These are phyloP conservation scores for Gentiana dahurica DNA, from an alignment of 257 asterid genomes.

Conservation along the genomic window DNA sequence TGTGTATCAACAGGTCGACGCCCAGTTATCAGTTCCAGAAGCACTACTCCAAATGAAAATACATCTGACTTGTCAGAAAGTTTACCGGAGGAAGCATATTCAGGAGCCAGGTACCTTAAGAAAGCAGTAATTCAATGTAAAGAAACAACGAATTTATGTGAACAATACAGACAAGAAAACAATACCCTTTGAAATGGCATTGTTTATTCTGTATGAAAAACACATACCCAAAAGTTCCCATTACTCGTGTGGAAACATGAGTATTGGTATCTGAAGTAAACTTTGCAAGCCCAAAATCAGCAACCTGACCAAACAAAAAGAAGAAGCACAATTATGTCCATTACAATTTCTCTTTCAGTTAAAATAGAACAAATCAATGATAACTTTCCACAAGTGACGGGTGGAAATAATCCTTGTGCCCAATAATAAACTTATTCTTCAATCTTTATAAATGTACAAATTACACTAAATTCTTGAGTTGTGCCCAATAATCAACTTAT, in stretches of 20 bases:
- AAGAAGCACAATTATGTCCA: not conserved
- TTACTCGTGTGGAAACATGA: constrained; percentile 87
- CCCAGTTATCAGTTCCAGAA: constrained; percentile 88
- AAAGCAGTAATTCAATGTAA: too few species aligned
- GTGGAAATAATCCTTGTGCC: too few species aligned
- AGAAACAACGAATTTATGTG: too few species aligned
- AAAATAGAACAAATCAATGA: too few species aligned
- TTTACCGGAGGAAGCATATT: constrained; percentile 89
- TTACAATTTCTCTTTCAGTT: too few species aligned
- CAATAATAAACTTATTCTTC: too few species aligned
- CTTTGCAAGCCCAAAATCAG: constrained; percentile 93
- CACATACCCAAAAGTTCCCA: constrained; percentile 92
- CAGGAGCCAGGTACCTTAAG: constrained; percentile 87
- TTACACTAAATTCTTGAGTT: too few species aligned
- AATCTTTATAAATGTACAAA: too few species aligned
- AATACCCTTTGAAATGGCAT: not conserved
- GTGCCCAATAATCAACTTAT: too few species aligned
- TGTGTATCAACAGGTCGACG: constrained; percentile 55
- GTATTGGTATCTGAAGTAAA: constrained; percentile 57
- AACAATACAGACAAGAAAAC: not conserved
- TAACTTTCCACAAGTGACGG: too few species aligned
- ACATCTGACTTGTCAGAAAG: constrained; percentile 89
- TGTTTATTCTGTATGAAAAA: not conserved
- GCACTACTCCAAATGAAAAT: constrained; percentile 89
- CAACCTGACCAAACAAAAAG: constrained; percentile 46